These are phyloP conservation scores for Phytomonas francai DNA, from an alignment of 208 protist genomes.

Conservation along the genomic window DNA sequence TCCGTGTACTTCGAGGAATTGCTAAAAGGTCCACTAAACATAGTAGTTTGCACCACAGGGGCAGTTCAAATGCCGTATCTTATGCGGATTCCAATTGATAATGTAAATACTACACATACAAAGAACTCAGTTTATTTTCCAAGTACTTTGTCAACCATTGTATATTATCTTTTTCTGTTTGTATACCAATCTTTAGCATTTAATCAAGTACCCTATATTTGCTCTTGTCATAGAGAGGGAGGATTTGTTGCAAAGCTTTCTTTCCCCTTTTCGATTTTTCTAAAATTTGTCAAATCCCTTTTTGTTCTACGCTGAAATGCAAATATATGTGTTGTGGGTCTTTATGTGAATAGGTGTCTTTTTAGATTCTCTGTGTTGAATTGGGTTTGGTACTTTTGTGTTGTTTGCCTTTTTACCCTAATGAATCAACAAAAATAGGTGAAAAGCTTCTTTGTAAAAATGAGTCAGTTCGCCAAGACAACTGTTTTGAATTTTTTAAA, in stretches of 20 bases:
- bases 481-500: background rate
- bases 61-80: background rate
- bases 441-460: background rate
- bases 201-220: background rate
- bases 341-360: background rate
- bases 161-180: background rate
- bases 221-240: background rate
- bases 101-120: background rate
- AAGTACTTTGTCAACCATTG: background rate
- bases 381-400: background rate
- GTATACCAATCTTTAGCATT: background rate
- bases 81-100: background rate
- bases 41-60: background rate
- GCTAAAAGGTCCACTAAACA: background rate
- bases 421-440: background rate
- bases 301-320: background rate
- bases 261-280: background rate
- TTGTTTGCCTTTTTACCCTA: background rate
- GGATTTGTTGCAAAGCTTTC: background rate
- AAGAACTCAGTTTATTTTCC: background rate
- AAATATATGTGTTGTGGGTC: background rate
- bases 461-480: background rate
- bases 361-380: background rate
- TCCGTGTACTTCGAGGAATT: background rate
- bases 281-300: background rate